Base-by-base conservation (phyloP, 805 yeast genomes). In the Wickerhamiella hasegawae region DNA sequence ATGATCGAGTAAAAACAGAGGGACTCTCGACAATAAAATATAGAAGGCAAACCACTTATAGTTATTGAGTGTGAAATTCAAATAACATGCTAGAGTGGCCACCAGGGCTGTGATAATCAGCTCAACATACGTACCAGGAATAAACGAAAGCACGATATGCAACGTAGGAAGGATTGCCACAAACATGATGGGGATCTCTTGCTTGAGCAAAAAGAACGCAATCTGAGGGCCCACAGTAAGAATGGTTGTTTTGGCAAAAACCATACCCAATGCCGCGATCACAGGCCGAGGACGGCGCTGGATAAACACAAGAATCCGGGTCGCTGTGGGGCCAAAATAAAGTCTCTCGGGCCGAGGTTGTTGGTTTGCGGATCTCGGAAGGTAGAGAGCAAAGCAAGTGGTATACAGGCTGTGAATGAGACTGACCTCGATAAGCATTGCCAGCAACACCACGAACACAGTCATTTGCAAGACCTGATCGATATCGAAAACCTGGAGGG, bases 341-440 rank as follows among this genome's bases (percentile, higher is more conserved):
- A 31, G 14, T 15, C 24, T 11, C 9, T 8, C 14, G 20, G 16
- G 3, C n/a, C n/a, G n/a, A n/a, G n/a, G n/a, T n/a, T n/a, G n/a
- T n/a, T n/a, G n/a, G 24, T n/a, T 14, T 18, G 28, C 25, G 26
- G 21, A 5, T 28, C 50, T 40, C 9, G 51, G 48, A 6, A 46
- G 36, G 23, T 43, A 36, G 24, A 48, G 39, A 1, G 51, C 52
- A 34, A 41, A 48, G 40, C 52, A 48, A 1, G 51, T 45, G 5
- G 36, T 20, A 35, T 40, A 42, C 21, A 48, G 43, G 36, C 40
- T 44, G 29, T 30, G 38, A n/a, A 46, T 31, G 16, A 46, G 35
- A 5, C 38, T 24, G 21, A 32, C 32, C 33, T 46, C 49, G 15
- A 44, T 39, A 12, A 46, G 24, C 19, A 37, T 17, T 2, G 47